Evolutionary conservation across 345 rosid genomes (phyloP).

Genomic region (Clarkia xantiana): DNA sequence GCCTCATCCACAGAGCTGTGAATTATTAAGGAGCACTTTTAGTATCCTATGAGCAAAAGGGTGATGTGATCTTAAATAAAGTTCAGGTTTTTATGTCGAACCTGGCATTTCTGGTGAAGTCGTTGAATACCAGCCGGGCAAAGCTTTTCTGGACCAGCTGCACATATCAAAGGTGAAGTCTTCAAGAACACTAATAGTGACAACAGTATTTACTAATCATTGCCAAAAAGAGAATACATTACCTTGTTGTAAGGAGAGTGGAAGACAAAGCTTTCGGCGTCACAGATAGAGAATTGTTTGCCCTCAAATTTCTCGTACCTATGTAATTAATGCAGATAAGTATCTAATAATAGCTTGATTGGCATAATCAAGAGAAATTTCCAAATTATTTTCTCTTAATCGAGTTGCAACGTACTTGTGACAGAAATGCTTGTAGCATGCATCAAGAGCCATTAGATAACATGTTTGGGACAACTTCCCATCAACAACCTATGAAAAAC

Average conservation of each 20-base stretch:
- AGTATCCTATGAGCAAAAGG: neutral
- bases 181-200: neutral
- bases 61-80: too few species aligned
- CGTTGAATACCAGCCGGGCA: slow-evolving; percentile 76
- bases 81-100: slow-evolving; percentile 8
- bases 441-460: slow-evolving; percentile 93
- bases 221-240: neutral
- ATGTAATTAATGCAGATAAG: neutral
- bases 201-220: neutral
- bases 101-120: slow-evolving; percentile 82
- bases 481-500: slow-evolving; percentile 73
- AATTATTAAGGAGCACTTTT: slow-evolving; percentile 5
- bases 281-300: slow-evolving; percentile 64
- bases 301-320: slow-evolving; percentile 84
- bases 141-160: slow-evolving; percentile 99
- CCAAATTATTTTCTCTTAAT: neutral
- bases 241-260: slow-evolving; percentile 99
- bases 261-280: slow-evolving; percentile 71
- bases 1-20: slow-evolving; percentile 69
- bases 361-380: too few species aligned
- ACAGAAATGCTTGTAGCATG: slow-evolving; percentile 76
- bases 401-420: slow-evolving; percentile 42
- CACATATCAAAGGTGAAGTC: slow-evolving; percentile 10
- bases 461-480: slow-evolving; percentile 99
- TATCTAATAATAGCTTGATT: neutral